Evolutionary conservation across 345 rosid genomes (phyloP), one percentile per base, ranked within the genome.

Genomic region (Rhizophora apiculata): DNA sequence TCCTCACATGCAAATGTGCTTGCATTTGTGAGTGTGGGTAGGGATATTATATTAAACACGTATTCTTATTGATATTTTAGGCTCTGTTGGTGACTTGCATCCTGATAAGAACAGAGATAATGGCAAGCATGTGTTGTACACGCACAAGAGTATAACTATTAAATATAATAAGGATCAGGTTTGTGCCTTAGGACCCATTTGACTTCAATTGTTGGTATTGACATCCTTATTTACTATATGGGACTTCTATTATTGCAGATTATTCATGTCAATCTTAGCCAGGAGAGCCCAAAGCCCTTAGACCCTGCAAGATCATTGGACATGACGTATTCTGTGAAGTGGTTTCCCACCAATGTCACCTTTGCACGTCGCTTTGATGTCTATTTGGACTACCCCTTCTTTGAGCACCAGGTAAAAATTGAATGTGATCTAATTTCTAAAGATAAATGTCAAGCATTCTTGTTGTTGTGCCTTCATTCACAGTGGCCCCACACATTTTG

Each of bases 341-440:
- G 98, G 98, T 68, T 77, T 46, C 68, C 86, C 52, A 92, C 91
- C 62, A 78, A 85, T 82, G 58, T 92, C 72, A 80, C 88, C 51
- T 92, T 87, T 85, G 89, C 95, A 10, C 94, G 91, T 15, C 96
- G 98, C 60, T 92, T 92, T 81, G 98, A 92, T 68, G 90, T 92
- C 58, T 92, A 92, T 77, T 79, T 92, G 80, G 98, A 92, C 73
- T 86, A 92, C 71, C 98, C 95, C 21, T 92, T 92, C 83, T 92
- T 92, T 78, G 96, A 92, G 81, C 98, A 92, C 73, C 98, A 92
- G 98, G 98, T 92, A 76, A 62, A 68, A 58, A 26, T 31, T 64
- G 37, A 67, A 22, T 54, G 30, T 68, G 61, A 55, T 58, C 8
- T 1, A 24, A 24, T 26, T 6, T 53, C 20, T 13, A 3, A 15